A percentile compares a stretch with the other conserved stretches of the same genome.
phyloP scores from a whole-genome alignment of 2,329 filamentous ascomycete genomes.

The Colletotrichum limetticola region DNA sequence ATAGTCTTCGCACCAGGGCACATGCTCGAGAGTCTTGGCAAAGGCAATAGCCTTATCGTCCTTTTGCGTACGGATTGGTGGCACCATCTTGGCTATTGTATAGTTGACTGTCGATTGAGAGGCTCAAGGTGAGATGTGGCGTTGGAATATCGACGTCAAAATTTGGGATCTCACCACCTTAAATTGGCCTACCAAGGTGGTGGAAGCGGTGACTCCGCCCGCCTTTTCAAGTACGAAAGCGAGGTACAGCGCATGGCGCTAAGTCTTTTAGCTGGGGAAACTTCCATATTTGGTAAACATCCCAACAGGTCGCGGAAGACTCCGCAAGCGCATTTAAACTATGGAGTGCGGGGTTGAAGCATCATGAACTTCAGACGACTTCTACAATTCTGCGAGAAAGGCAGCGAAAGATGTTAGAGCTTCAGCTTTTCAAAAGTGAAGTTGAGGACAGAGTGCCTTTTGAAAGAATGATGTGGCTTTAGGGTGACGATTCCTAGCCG shows the following conservation, averaged over 20 bases:
- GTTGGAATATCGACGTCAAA: not conserved
- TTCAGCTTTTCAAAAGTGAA: not conserved
- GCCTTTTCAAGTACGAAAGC: not conserved
- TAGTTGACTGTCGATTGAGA: not conserved
- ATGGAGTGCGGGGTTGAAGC: not conserved
- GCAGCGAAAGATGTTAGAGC: not conserved
- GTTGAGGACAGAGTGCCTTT: not conserved
- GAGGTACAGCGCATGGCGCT: not conserved
- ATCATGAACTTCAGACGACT: not conserved
- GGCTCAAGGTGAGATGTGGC: too few relatives aligned
- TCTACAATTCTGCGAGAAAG: not conserved
- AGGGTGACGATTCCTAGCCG: not conserved
- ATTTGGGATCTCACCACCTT: not conserved
- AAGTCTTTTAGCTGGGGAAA: not conserved
- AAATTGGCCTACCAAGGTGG: not conserved
- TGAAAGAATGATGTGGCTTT: not conserved
- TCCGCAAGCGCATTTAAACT: slow-evolving; percentile 1
- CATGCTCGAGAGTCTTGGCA: slow-evolving; percentile 59
- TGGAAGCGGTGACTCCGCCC: not conserved
- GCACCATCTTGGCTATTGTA: not conserved
- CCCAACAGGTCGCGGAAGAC: not conserved
- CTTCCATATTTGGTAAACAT: not conserved
- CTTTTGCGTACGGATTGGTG: slow-evolving; percentile 41
- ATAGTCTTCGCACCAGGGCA: slow-evolving; percentile 70
- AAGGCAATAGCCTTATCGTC: slow-evolving; percentile 53